Base-by-base conservation (phyloP, 2,329 filamentous ascomycete species). In the Fusarium beomiforme region DNA sequence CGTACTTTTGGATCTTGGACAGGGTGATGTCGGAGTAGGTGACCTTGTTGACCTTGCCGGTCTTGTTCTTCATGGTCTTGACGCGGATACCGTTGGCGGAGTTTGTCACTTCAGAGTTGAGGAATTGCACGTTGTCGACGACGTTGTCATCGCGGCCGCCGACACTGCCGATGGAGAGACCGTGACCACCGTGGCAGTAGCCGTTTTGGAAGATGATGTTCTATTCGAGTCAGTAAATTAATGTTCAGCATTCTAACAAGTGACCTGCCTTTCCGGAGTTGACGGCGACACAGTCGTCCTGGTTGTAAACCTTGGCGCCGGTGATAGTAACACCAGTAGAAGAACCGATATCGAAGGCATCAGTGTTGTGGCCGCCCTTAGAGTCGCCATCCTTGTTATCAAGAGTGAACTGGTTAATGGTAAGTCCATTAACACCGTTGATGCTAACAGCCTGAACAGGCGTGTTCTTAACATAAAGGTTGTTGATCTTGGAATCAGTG, bases 251-350 rank as follows among this genome's bases (percentile, higher is more conserved):
- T 0, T 2, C 0, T 23, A 0, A 0, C 0, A 4, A 4, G 8
- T 0, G 1, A 34, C 57, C 42, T 14, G 75, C 75, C 16, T 77
- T 82, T 24, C 85, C 85, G 19, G 85, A 87, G 79, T 88, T 90
- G 59, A 87, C 70, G 6, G 88, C 87, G 37, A 90, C 81, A 71
- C 88, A 90, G 72, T 90, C 88, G 60, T 90, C 88, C 78, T 90
- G 88, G 80, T 90, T 90, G 73, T 86, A 84, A 39, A 90, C 83
- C 61, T 81, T 85, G 51, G 86, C 86, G 23, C 83, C 84, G 17
- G 80, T 82, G 50, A 90, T 89, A 39, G 80, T 83, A 23, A 90
- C 81, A 54, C 81, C 82, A 29, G 78, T 81, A 19, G 84, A 87
- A 37, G 78, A 80, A 62, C 86, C 85, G 60, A 90, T 83, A 61